Conservation (phyloP, 306 rosid species). For the Astragalus membranaceus region DNA sequence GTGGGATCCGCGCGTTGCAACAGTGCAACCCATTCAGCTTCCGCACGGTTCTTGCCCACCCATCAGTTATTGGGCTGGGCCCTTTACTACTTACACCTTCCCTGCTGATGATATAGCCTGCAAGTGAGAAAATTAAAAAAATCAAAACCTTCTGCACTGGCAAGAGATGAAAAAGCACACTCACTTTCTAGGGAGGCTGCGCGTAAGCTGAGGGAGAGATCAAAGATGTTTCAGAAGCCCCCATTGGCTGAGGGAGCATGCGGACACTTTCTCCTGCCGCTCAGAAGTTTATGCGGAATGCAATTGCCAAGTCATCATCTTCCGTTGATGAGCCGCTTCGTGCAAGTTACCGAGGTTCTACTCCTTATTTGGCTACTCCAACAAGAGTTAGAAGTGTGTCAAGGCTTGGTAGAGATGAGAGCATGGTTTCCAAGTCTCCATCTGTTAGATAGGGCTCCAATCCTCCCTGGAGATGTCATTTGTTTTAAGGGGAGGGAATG, state of each 20-base stretch:
- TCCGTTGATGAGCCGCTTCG: slow-evolving; percentile 90
- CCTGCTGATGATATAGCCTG: no score
- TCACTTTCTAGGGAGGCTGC: slow-evolving; percentile 90
- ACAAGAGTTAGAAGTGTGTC: slow-evolving; percentile 73
- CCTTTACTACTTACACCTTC: no score
- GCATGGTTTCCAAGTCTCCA: slow-evolving; percentile 74
- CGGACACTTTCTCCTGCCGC: slow-evolving; percentile 89
- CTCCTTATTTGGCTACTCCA: slow-evolving; percentile 73
- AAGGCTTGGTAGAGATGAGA: slow-evolving; percentile 67
- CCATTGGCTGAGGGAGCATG: slow-evolving; percentile 80
- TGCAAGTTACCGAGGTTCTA: slow-evolving; percentile 89
- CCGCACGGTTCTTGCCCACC: no score
- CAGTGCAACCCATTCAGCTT: no score
- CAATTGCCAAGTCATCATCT: slow-evolving; percentile 69
- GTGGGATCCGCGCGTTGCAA: no score
- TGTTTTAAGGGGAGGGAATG: no score
- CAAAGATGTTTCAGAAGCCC: slow-evolving; percentile 80
- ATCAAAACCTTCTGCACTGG: slow-evolving; percentile 57
- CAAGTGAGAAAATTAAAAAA: no score
- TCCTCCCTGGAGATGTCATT: slow-evolving; percentile 66
- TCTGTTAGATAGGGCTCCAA: slow-evolving; percentile 71
- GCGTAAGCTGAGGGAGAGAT: slow-evolving; percentile 72
- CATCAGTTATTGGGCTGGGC: no score
- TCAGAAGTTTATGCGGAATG: slow-evolving; percentile 90
- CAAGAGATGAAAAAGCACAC: slow-evolving; percentile 86